A percentile compares a stretch with the other conserved stretches of the same genome.
phyloP scores from a whole-genome alignment of 2,329 filamentous ascomycete species.

The Aspergillus aculeatinus region DNA sequence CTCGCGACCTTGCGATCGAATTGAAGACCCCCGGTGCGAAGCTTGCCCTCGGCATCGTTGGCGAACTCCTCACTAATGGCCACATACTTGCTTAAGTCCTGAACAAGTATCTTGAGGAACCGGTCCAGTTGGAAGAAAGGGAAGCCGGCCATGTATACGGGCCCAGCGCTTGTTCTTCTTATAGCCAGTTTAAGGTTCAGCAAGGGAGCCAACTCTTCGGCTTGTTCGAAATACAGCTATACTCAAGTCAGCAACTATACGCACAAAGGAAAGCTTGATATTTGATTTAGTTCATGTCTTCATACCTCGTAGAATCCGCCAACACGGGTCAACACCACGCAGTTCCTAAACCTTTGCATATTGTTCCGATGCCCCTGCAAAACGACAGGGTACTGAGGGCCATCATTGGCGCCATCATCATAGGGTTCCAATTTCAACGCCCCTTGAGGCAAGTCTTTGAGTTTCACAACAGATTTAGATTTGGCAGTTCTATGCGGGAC shows the following conservation, averaged over 20 bases:
- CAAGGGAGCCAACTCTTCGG: constrained; percentile 80
- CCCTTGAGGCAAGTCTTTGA: constrained; percentile 58
- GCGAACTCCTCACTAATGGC: constrained; percentile 92
- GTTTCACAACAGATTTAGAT: constrained; percentile 38
- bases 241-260: constrained; percentile 9
- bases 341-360: constrained; percentile 87
- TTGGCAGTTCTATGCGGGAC: constrained; percentile 34
- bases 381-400: constrained; percentile 76
- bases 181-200: constrained; percentile 82
- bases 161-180: constrained; percentile 74
- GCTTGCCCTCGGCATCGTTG: constrained; percentile 66
- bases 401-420: constrained; percentile 46
- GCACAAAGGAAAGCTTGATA: too few relatives aligned
- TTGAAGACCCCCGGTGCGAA: constrained; percentile 73
- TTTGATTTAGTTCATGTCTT: not conserved
- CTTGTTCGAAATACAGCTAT: constrained; percentile 88
- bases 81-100: constrained; percentile 86
- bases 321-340: constrained; percentile 85
- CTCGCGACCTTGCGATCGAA: constrained; percentile 83
- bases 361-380: constrained; percentile 82
- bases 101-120: constrained; percentile 87
- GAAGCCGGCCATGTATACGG: constrained; percentile 91
- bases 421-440: constrained; percentile 47
- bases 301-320: constrained; percentile 87
- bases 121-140: constrained; percentile 90